Base-by-base conservation (phyloP, 345 rosid species). In the Heritiera littoralis region DNA sequence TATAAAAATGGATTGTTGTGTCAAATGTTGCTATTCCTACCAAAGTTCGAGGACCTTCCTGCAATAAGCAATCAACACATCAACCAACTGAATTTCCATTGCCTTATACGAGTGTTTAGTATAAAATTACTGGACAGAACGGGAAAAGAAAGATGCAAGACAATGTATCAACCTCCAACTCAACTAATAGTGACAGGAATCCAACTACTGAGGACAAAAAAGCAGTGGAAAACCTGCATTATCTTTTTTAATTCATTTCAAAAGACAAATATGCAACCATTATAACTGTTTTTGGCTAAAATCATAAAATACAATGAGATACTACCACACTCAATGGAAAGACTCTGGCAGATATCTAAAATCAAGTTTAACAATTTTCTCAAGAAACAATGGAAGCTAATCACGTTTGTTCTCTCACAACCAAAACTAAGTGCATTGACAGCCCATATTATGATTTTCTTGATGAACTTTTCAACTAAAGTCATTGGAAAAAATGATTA, bases 11-110 rank as follows among this genome's bases (percentile, higher is more conserved):
- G 78, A 97, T 91, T 55, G 99, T 89, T 20, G 95, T 90, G 87
- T 97, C 99, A 87, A 92, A 94, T 66, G 99, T 97, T 54, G 98
- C 99, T 81, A 97, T 86, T 83, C 99, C 99, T 52, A 94, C 98
- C 91, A 92, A 87, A 64, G 99, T 97, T 85, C 94, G 91, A 41
- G 92, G 95, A 78, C 98, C 98, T 91, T 97, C 99, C 99, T 97
- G 93, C 80, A 87, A 85, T 51, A 76, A 80, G 32, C 41, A 77
- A 70, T 45, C 8, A 75, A 46, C 38, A 48, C 66, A 66, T 56
- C 45, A 52, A 13, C 32, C 56, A 72, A 54, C 35, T 54, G 48
- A 38, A 10, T 35, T 72, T 4, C 10, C 49, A 41, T 9, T 64
- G 45, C 76, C 18, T n/a, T 51, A 48, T 58, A 20, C 38, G 32